These are phyloP conservation scores for Hysterium pulicare DNA, from an alignment of 2,329 filamentous ascomycete genomes.

Conservation along the genomic window DNA sequence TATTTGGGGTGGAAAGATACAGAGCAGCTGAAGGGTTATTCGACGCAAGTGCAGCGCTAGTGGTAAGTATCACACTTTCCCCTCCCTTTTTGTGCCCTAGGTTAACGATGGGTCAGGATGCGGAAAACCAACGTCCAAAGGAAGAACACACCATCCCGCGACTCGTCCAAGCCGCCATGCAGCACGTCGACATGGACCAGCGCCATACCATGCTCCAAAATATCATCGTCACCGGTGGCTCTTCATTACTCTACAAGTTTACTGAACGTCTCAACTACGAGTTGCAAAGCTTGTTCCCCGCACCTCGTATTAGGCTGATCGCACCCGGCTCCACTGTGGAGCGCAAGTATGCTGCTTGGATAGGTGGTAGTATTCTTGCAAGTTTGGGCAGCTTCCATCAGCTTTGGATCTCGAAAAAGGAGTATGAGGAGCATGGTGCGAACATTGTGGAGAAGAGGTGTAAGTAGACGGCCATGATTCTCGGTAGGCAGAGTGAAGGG, in stretches of 20 bases:
- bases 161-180: slow-evolving; percentile 73
- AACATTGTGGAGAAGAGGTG: slow-evolving; percentile 94
- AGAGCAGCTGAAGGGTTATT: slow-evolving; percentile 85
- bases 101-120: slow-evolving; percentile 25
- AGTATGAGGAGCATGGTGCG: slow-evolving; percentile 92
- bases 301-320: slow-evolving; percentile 81
- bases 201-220: slow-evolving; percentile 80
- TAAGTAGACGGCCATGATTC: slow-evolving; percentile 68
- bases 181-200: slow-evolving; percentile 83
- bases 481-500: too few relatives aligned
- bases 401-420: slow-evolving; percentile 98
- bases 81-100: background rate
- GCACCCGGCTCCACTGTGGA: slow-evolving; percentile 84
- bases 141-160: slow-evolving; percentile 79
- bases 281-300: slow-evolving; percentile 75
- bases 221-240: slow-evolving; percentile 88
- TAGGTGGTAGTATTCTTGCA: slow-evolving; percentile 91
- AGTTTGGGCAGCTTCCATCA: slow-evolving; percentile 98
- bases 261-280: slow-evolving; percentile 87
- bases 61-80: slow-evolving; percentile 8
- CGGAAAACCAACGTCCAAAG: slow-evolving; percentile 53
- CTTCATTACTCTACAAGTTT: slow-evolving; percentile 84
- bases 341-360: slow-evolving; percentile 89
- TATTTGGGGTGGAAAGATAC: slow-evolving; percentile 87
- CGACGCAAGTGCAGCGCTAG: slow-evolving; percentile 74